Base-by-base conservation (phyloP, 352 stramenopile species). In the Globisporangium uncinulatum region DNA sequence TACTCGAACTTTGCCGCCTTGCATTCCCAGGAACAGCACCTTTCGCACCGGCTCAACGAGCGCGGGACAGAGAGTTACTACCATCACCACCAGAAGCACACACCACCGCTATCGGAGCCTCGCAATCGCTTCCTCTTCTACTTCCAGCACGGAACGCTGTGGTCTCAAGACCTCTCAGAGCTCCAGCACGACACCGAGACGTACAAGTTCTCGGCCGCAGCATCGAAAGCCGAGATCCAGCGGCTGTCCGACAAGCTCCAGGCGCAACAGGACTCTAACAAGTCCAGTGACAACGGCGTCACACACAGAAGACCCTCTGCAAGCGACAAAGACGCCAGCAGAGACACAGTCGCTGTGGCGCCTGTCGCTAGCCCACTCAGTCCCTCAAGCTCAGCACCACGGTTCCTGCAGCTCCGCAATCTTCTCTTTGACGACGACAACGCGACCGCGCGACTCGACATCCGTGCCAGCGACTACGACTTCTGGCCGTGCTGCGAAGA, bases 61-160 rank as follows among this genome's bases (percentile, higher is more conserved):
- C 17, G 34, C 6, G 34, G 34, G 34, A 39, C 41, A 6, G 14
- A 46, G 20, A 19, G 41, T 7, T 15, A 46, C 24, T 48, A 79
- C 14, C 10, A 58, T 3, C n/a, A 47, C 14, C 44, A 57, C 1
- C 49, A 61, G 5, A 31, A 62, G 10, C 39, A 41, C 24, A n/a
- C 51, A 7, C 32, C 45, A 8, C 45, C 59, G 47, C 1, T 17
- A 15, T 10, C 32, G 1, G 39, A 52, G 6, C 15, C 47, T 17
- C 57, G 46, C 10, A 67, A 69, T 13, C 68, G 65, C 0, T 77
- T 73, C 11, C 59, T 74, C 24, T 52, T 76, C 10, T 76, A 75
- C 51, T 79, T 86, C n/a, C 61, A 86, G 47, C 69, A 72, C 36
- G 79, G 74, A 1, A 63, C 65, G 32, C 67, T 62, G 57, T 83